These are phyloP conservation scores for Madurella mycetomatis DNA, from an alignment of 2,329 filamentous ascomycete species.

Conservation along the genomic window DNA sequence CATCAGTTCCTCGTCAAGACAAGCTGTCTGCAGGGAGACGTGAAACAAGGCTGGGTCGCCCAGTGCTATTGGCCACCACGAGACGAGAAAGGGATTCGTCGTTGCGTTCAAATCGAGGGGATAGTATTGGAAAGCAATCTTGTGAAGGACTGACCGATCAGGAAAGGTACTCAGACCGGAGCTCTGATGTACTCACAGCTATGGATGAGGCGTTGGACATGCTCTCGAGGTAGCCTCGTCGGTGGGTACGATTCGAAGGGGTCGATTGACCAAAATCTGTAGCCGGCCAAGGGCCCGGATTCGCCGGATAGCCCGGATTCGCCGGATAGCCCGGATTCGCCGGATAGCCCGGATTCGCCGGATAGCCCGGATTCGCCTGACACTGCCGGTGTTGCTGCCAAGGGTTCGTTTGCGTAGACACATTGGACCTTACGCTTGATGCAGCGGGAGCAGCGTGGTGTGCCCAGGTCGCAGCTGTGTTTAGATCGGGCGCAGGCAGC, in stretches of 20 bases:
- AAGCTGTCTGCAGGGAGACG: constrained; percentile 56
- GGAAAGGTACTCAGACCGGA: not conserved
- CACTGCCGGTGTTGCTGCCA: constrained; percentile 28
- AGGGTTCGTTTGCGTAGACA: constrained; percentile 51
- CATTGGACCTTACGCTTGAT: constrained; percentile 44
- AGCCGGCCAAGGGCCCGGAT: constrained; percentile 26
- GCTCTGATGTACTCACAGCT: constrained; percentile 40
- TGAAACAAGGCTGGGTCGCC: constrained; percentile 54
- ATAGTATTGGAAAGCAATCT: constrained; percentile 58
- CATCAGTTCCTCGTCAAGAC: constrained; percentile 48
- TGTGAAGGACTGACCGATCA: constrained; percentile 44
- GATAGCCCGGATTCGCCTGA: not conserved
- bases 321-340: not conserved
- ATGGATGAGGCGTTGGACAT: constrained; percentile 53
- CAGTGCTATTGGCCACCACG: constrained; percentile 57
- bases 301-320: not conserved
- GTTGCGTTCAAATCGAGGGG: constrained; percentile 48
- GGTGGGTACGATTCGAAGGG: constrained; percentile 54
- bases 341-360: constrained; percentile 1
- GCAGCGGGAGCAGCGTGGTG: constrained; percentile 52
- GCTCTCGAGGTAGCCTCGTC: constrained; percentile 46
- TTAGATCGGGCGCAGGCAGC: constrained; percentile 53
- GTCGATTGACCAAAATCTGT: constrained; percentile 40
- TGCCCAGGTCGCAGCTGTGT: constrained; percentile 51
- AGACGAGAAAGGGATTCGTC: constrained; percentile 55